Base-by-base conservation (phyloP, 2,329 filamentous ascomycete genomes). In the Stagonosporopsis chrysanthemi region DNA sequence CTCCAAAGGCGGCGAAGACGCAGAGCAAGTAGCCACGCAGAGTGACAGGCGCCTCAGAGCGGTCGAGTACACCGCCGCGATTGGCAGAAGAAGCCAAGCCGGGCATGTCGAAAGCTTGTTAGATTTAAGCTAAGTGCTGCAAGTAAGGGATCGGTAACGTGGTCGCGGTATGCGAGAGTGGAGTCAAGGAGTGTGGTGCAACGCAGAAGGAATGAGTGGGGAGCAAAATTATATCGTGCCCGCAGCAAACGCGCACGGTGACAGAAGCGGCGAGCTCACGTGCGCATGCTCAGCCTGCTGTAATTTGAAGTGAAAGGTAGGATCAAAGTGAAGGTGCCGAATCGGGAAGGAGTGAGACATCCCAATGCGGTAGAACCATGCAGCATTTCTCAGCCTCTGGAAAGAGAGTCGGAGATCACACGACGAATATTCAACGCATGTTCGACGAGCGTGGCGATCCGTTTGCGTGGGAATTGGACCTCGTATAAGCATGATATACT, bases 11-110 rank as follows among this genome's bases (percentile, higher is more conserved):
- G 3, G 79, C 80, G 55, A 81, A 81, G 41, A 71, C 78, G 65
- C 79, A 81, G 23, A 81, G 70, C 28, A 79, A 61, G 58, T 79
- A 80, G 52, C 78, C 79, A 60, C 79, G 79, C 56, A 77, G 66
- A 6, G 79, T 82, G 43, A 81, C 78, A 3, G 80, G 80, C 31
- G 80, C 80, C 71, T 82, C 80, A 65, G 88, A 79, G 66, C 83
- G 83, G 65, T 75, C 76, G 64, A 82, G 77, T 68, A 86, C 82
- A 68, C 56, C 56, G 48, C 58, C 52, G 24, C 56, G 56, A 29
- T 53, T 62, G 33, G 69, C 54, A 38, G 67, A 65, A 19, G 70
- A 60, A 42, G 64, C 62, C 70, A 70, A 71, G 58, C 47, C 46
- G 29, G 58, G 53, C 70, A 74, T 73, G 9, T 52, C 46, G 50